Base-by-base conservation (phyloP, 371 early-diverging fungal genomes). In the Mycotypha africana region DNA sequence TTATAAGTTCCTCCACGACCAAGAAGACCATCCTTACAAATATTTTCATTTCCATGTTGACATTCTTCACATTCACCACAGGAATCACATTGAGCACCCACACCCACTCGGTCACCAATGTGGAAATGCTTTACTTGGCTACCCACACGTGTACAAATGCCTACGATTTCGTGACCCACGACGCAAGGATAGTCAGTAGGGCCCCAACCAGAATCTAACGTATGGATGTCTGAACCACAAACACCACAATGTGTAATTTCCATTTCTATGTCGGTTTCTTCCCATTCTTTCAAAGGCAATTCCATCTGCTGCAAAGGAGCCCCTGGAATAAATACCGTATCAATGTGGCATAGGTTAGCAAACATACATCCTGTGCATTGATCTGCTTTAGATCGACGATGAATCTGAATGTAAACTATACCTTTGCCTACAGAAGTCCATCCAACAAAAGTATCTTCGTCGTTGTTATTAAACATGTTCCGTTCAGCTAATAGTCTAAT, bases 41-140 rank as follows among this genome's bases (percentile, higher is more conserved):
- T 26, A 33, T 53, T 41, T 67, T 70, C 34, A 51, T 54, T 12
- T 23, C 50, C 51, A 10, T 30, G 16, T 4, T 47, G 42, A 34
- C 65, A 65, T n/a, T 42, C 23, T 1, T 67, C 44, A 15, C 58
- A 42, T 43, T 51, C 26, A n/a, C 46, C 30, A 34, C 75, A 74
- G n/a, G 68, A 43, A 25, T 52, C 57, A 14, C 53, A 64, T 53
- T 76, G 72, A 22, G 73, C 71, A 17, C 84, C 84, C 12, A 76
- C 76, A 21, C 88, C 88, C 32, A 82, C 88, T 8, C 70, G 25
- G 45, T 82, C 79, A 35, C 83, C 88, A 30, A 84, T 57, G 26
- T 63, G 37, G 19, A 79, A 36, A 34, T 74, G 40, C 6, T 50
- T 54, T 9, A 74, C 74, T 20, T 59, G 42, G 4, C 43, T 49